A percentile compares a stretch with the other conserved stretches of the same genome.
Conservation (phyloP, 2,329 filamentous ascomycete genomes). For the Decorospora gaudefroyi region DNA sequence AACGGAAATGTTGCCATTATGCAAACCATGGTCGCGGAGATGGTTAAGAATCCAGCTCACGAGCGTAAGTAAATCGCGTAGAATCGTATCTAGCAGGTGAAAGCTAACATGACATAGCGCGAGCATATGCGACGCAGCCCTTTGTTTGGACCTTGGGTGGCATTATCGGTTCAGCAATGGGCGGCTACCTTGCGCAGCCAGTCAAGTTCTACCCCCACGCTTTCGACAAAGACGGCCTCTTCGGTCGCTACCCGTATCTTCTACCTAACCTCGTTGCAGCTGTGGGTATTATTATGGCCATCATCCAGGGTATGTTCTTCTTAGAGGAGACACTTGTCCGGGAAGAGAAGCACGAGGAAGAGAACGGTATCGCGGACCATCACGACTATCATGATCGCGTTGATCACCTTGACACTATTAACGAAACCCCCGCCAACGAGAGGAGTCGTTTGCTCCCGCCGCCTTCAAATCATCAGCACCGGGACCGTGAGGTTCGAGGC, state of each 20-base stretch:
- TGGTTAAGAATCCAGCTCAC: conserved; percentile 84
- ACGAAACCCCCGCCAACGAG: conserved; percentile 67
- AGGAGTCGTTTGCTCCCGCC: conserved; percentile 61
- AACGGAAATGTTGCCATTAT: conserved; percentile 93
- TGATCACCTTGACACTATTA: conserved; percentile 70
- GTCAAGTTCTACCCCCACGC: conserved; percentile 71
- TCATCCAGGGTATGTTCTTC: conserved; percentile 75
- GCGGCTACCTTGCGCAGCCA: conserved; percentile 83
- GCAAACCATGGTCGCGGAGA: conserved; percentile 90
- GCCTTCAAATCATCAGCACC: conserved; percentile 55
- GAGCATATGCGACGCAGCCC: conserved; percentile 88
- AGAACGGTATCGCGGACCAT: conserved; percentile 38
- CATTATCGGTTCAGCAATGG: conserved; percentile 83
- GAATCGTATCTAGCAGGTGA: not conserved
- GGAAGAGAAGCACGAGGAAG: conserved; percentile 42
- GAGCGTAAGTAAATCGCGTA: conserved; percentile 66
- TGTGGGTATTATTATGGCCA: conserved; percentile 73
- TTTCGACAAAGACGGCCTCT: conserved; percentile 71
- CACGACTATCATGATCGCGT: conserved; percentile 59
- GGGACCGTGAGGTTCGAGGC: conserved; percentile 39
- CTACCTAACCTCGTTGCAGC: conserved; percentile 88
- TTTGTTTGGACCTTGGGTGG: conserved; percentile 92
- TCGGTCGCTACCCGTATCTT: conserved; percentile 80
- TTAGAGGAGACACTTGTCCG: conserved; percentile 71
- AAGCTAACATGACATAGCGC: conserved; percentile 57